Base-by-base conservation (phyloP, 352 stramenopile species). In the Pythium utonaiense region DNA sequence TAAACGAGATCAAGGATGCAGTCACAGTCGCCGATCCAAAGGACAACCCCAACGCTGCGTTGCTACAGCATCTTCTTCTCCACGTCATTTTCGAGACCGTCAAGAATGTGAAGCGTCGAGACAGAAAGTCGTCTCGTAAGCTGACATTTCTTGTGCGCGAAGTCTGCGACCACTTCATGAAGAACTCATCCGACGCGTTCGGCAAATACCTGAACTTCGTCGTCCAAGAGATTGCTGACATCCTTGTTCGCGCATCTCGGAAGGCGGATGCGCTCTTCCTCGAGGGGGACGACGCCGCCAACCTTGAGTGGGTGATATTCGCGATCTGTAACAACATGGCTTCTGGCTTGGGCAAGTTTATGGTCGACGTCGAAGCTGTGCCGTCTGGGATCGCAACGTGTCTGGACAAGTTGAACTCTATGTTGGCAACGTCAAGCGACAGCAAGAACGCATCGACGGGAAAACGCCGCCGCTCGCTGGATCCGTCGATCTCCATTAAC, bases 131-230 rank as follows among this genome's bases (percentile, higher is more conserved):
- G 14, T 64, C 64, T 0, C 64, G 47, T 14, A 64, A 59, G 7
- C 60, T 93, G 19, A 75, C 79, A 19, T 72, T 74, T 24, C 70
- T 88, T n/a, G 66, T 93, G 34, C 79, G 80, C 16, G 70, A 86
- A 22, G 58, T 67, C 13, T 92, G 83, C 54, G 80, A 91, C 12
- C 60, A 70, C 28, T 91, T 86, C 31, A 80, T 92, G 66, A 65
- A 53, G 24, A 76, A 76, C 30, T 77, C 54, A 0, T 60, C 78
- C 0, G 81, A 93, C 12, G 62, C 70, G 25, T 94, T 94, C 67
- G 86, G 86, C n/a, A 87, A 79, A 51, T 92, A 93, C 49, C 63
- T 95, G 19, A 78, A 77, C 19, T 82, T 86, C 53, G 77, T 94
- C 6, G 73, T 95, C 17, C 71, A 88, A 64, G 77, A 90, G 50